Evolutionary conservation across 257 asterid genomes (phyloP).

Genomic region (Solanum rostratum): DNA sequence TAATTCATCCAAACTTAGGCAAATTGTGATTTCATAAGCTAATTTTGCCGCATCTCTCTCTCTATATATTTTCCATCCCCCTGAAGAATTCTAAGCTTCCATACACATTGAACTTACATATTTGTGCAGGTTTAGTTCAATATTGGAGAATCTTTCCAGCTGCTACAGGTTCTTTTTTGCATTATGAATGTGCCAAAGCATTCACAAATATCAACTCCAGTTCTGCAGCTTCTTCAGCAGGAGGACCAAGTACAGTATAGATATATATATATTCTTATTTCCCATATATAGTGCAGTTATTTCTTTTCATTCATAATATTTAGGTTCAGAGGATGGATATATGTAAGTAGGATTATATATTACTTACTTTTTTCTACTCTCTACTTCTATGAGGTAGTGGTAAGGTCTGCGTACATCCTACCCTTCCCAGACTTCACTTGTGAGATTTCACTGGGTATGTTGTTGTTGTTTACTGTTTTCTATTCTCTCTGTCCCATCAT

Average conservation of each 20-base stretch:
- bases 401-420: too few species aligned
- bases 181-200: not conserved
- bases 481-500: too few species aligned
- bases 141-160: not conserved
- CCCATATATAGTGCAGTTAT: not conserved
- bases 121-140: not conserved
- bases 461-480: not conserved
- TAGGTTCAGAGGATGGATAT: not conserved
- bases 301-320: not conserved
- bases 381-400: too few species aligned
- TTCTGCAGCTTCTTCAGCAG: constrained; percentile 11
- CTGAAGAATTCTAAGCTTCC: not conserved
- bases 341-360: not conserved
- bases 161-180: not conserved
- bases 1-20: not conserved
- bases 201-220: not conserved
- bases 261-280: not conserved
- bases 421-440: too few species aligned
- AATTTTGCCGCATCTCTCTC: not conserved
- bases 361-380: not conserved
- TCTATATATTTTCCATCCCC: not conserved
- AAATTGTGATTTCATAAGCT: not conserved
- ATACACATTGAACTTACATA: not conserved
- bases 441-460: too few species aligned
- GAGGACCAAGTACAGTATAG: constrained; percentile 12